Percentiles rank a stretch among this genome's conserved stretches.
Evolutionary conservation across 2,329 filamentous ascomycete species (phyloP).

Genomic region (Neonectria faginata): DNA sequence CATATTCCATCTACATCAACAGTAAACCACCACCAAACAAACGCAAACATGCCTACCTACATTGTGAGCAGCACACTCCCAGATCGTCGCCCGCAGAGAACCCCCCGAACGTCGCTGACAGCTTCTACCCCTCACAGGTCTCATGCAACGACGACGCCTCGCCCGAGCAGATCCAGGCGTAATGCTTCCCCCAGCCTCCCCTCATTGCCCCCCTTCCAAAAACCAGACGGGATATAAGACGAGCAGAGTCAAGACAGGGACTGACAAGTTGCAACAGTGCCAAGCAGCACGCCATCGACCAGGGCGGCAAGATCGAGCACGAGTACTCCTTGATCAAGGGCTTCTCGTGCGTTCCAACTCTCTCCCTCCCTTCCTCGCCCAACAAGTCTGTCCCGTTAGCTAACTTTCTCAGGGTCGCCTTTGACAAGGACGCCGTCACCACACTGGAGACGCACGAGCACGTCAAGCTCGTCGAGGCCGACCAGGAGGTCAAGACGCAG

Average conservation of each 20-base stretch:
- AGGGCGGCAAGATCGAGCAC: conserved; percentile 86
- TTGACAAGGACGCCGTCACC: conserved; percentile 73
- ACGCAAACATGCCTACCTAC: conserved; percentile 65
- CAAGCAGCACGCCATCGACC: conserved; percentile 78
- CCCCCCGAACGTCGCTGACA: conserved; percentile 30
- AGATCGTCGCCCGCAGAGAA: background rate
- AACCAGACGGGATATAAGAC: background rate
- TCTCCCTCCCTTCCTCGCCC: background rate
- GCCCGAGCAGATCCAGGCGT: conserved; percentile 75
- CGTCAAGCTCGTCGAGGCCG: conserved; percentile 79
- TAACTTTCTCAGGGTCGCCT: conserved; percentile 71
- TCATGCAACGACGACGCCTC: conserved; percentile 80
- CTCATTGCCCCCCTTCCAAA: background rate
- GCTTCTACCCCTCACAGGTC: conserved; percentile 65
- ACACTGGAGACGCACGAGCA: conserved; percentile 77
- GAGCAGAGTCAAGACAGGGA: background rate
- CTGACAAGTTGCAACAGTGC: conserved; percentile 63
- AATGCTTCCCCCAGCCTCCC: conserved; percentile 44
- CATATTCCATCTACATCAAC: background rate
- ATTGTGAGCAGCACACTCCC: conserved; percentile 57
- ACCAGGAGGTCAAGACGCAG: conserved; percentile 78
- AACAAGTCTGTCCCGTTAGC: background rate
- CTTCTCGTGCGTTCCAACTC: conserved; percentile 77
- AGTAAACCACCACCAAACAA: conserved; percentile 17
- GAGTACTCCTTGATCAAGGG: conserved; percentile 91